Base-by-base conservation (phyloP, 768 basidiomycete species). In the Tremella yokohamensis region DNA sequence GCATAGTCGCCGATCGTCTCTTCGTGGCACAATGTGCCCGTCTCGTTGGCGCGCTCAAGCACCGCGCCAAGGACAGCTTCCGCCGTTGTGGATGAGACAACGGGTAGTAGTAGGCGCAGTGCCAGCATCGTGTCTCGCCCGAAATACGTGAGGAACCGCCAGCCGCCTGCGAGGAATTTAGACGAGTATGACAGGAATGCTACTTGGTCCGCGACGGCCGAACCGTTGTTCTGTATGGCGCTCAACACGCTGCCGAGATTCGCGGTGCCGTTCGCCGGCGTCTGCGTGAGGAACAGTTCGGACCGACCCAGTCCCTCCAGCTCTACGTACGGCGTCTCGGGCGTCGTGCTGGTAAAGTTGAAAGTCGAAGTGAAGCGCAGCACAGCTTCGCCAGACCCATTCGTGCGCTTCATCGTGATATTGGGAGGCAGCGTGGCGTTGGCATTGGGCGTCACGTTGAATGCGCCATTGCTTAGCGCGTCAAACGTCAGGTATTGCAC, bases 31-130 rank as follows among this genome's bases (percentile, higher is more conserved):
- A 81, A 53, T 3, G 78, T 77, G 1, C 80, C 81, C 0, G 80
- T 79, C 4, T 64, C 62, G 61, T 80, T 81, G 1, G 76, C 75
- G 8, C 79, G 72, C 54, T 80, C 79, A 20, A 81, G 72, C 12
- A 81, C 80, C 8, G 80, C 80, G 4, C 79, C 79, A 6, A 81
- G 66, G n/a, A 78, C 77, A 12, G 78, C 66, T 61, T 81, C 80
- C 34, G 79, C 77, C 11, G 79, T 78, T 20, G 78, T 75, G 11
- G 78, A 64, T 1, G 77, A 79, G 8, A 81, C 65, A 2, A 77
- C 70, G 1, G 80, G 79, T 66, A 80, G 78, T 1, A 81, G 63
- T 39, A 81, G 68, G 8, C 79, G 71, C 20, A 80, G 68, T 1
- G 79, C 78, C n/a, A 81, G 78, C 38, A 81, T 57, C 1, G 80